Conservation (phyloP, 1,139 yeast species). For the Lodderomyces margitis region DNA sequence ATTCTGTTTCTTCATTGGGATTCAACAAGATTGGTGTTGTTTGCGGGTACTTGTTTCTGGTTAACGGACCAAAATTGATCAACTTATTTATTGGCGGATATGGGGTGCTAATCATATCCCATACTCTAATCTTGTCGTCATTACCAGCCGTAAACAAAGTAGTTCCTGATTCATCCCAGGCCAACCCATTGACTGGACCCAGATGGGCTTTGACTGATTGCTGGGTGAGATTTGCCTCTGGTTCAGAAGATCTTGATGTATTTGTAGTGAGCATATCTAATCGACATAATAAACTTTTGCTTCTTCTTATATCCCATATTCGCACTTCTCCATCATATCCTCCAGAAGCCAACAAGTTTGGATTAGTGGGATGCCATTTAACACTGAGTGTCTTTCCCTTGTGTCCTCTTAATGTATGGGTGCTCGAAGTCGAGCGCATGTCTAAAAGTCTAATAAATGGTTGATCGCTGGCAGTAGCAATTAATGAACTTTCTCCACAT, state of each 20-base stretch:
- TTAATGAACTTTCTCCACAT: constrained; percentile 44
- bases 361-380: constrained; percentile 74
- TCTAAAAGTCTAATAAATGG: constrained; percentile 72
- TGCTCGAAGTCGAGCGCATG: constrained; percentile 63
- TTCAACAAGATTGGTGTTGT: constrained; percentile 46
- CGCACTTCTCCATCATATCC: constrained; percentile 71
- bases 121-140: constrained; percentile 72
- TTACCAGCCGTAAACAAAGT: constrained; percentile 64
- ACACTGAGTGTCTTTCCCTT: constrained; percentile 61
- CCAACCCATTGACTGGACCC: constrained; percentile 71
- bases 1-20: constrained; percentile 45
- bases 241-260: constrained; percentile 17
- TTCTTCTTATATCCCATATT: constrained; percentile 75
- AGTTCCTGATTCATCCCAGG: constrained; percentile 66
- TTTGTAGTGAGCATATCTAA: constrained; percentile 51
- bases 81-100: constrained; percentile 57
- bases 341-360: constrained; percentile 66
- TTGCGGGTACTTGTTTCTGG: constrained; percentile 61
- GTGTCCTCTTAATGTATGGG: constrained; percentile 69
- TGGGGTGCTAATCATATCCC: constrained; percentile 58
- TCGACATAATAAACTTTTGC: constrained; percentile 61
- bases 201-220: constrained; percentile 61
- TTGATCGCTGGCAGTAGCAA: constrained; percentile 72
- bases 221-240: constrained; percentile 22
- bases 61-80: constrained; percentile 75